Evolutionary conservation across 2,329 filamentous ascomycete species (phyloP), one percentile per base, ranked within the genome.

Genomic region (Pseudopithomyces chartarum): DNA sequence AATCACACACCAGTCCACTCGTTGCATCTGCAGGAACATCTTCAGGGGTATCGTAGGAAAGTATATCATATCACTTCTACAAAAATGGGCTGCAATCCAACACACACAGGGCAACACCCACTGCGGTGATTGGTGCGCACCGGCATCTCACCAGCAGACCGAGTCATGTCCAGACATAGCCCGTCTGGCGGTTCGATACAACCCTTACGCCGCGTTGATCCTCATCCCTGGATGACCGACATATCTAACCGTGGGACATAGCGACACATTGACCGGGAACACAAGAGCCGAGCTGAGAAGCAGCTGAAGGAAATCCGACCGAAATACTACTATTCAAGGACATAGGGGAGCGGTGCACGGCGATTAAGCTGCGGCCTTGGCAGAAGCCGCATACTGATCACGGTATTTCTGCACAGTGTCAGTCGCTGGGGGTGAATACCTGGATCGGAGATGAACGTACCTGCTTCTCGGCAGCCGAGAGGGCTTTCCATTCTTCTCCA

Each of bases 381-480:
- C 67, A 5, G 67, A 66, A 3, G n/a, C n/a, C 32, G 26, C 50
- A n/a, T 42, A 58, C 2, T 39, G 51, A 43, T 78, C 74, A 15
- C 68, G 33, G 52, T 66, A 73, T 61, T 68, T 69, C 71, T 74
- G 47, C 40, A 22, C 40, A 59, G 65, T 43, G 12, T 65, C 68
- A 79, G 64, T 36, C 63, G 32, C 13, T 19, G 29, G 13, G 26
- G 29, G 19, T 6, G 26, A 8, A 3, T 46, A n/a, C 39, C 19
- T n/a, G 33, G n/a, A n/a, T 6, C 10, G 13, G 40, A 39, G 19
- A 20, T 13, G 33, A 17, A 58, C 65, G 26, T 66, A 83, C 82
- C 76, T 83, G 73, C 66, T 80, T 83, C 65, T 84, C 78, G n/a
- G 60, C 66, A 10, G 70, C 71, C 52, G 69, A 71, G 45, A 86